Base-by-base conservation (phyloP, 441 rosid species). In the Theobroma grandiflorum region DNA sequence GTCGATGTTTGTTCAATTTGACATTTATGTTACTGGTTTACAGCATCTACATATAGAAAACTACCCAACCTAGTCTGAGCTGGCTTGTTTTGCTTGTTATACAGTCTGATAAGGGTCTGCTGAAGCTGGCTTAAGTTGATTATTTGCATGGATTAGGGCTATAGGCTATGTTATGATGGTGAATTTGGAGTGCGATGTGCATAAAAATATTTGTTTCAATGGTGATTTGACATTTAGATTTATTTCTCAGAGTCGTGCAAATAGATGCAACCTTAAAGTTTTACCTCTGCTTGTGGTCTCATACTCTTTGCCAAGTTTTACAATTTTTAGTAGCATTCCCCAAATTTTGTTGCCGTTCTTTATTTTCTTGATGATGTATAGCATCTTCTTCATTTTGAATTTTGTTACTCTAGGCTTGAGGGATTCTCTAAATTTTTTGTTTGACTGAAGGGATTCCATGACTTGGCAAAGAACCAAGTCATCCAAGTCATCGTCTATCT, bases 401-500 rank as follows among this genome's bases (percentile, higher is more conserved):
- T 72, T 52, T 55, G 64, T 35, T 72, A 38, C 37, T 45, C 55
- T 45, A 22, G 35, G 57, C 22, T 65, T 65, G 70, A 65, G 70
- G 69, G 69, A 37, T 37, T 37, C 3, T 35, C n/a, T 35, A 4
- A 42, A 33, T 33, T 63, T 35, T 63, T 33, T 63, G 15, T 63
- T 35, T 63, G 68, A 63, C 15, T 35, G 43, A 15, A 35, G 20
- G 43, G 43, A 35, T 37, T 63, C 43, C 12, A 2, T 64, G 22
- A 35, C 43, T 72, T 35, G 31, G 62, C 26, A 50, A 72, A 12
- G 38, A 61, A 61, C 38, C 38, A 22, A 59, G 35, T 59, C 15
- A 8, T 4, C 38, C 38, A 22, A 59, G 35, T 59, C 15, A 8
- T 4, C 3, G 62, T 37, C 26, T 16, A 11, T 38, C 49, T 64